phyloP scores from a whole-genome alignment of 2,329 filamentous ascomycete genomes.

The Cladosporium velox region DNA sequence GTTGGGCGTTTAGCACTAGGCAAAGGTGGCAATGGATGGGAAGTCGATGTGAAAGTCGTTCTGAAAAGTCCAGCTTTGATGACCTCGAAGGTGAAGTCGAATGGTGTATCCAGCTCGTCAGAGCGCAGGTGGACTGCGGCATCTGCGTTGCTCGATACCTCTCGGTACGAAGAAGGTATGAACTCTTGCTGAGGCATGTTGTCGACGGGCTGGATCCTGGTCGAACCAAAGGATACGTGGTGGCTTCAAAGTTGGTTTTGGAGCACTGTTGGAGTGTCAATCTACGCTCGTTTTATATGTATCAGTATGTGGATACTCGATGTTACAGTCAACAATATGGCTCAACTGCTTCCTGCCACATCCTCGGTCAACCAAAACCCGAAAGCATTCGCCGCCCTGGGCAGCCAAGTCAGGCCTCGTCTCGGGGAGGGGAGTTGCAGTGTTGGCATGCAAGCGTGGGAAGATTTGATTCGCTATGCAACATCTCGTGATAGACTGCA shows the following conservation, averaged over 20 bases:
- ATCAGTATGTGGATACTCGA: constrained; percentile 10
- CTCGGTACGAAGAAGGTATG: constrained; percentile 41
- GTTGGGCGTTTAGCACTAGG: constrained; percentile 58
- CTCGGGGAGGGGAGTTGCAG: neutral
- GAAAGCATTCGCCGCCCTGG: constrained; percentile 18
- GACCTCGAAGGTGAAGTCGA: constrained; percentile 64
- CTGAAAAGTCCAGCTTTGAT: constrained; percentile 65
- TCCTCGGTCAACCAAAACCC: constrained; percentile 16
- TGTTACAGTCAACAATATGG: neutral
- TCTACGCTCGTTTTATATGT: neutral
- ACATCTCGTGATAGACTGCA: neutral
- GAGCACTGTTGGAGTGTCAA: neutral
- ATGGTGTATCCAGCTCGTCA: constrained; percentile 42
- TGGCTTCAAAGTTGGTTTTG: neutral
- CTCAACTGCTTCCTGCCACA: neutral
- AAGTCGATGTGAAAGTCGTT: constrained; percentile 64
- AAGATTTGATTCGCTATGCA: constrained; percentile 10
- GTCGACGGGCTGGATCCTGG: neutral
- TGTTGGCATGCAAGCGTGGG: neutral
- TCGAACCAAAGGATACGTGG: neutral
- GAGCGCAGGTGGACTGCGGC: constrained; percentile 47
- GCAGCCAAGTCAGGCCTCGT: constrained; percentile 18
- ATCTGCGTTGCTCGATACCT: constrained; percentile 27
- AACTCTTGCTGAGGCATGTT: constrained; percentile 53
- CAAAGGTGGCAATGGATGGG: constrained; percentile 65